A percentile compares a stretch with the other conserved stretches of the same genome.
Conservation (phyloP, 371 early-diverging fungal genomes). For the Mortierella sp. region DNA sequence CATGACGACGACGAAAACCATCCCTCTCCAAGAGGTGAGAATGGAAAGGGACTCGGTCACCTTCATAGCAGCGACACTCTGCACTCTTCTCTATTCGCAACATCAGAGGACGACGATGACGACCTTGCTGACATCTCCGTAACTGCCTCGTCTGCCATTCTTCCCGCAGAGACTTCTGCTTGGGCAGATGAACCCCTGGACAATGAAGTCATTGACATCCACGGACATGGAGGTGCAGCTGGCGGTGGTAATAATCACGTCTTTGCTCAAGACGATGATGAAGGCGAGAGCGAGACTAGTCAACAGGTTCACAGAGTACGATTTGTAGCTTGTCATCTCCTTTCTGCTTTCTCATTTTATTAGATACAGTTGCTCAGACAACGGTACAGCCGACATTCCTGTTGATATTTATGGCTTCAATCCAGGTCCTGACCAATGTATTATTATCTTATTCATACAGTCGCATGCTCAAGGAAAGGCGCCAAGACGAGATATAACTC, state of each 20-base stretch:
- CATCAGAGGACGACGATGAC: slow-evolving; percentile 46
- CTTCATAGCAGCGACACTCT: slow-evolving; percentile 21
- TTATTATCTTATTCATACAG: slow-evolving; percentile 2
- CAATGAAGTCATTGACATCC: slow-evolving; percentile 55
- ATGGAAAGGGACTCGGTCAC: slow-evolving; percentile 15
- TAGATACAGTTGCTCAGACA: too few relatives aligned
- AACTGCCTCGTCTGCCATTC: slow-evolving; percentile 44
- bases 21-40: slow-evolving; percentile 3
- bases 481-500: slow-evolving; percentile 36
- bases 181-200: slow-evolving; percentile 56
- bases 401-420: neutral
- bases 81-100: slow-evolving; percentile 41
- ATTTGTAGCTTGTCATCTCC: neutral
- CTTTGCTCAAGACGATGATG: slow-evolving; percentile 28
- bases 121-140: slow-evolving; percentile 36
- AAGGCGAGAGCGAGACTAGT: slow-evolving; percentile 2
- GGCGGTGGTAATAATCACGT: neutral
- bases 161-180: slow-evolving; percentile 55
- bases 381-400: neutral
- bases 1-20: slow-evolving; percentile 19
- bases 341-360: neutral
- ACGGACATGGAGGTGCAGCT: slow-evolving; percentile 13
- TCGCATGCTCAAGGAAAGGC: slow-evolving; percentile 51
- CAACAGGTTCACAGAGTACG: slow-evolving; percentile 39
- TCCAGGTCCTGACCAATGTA: neutral